Base-by-base conservation (phyloP, 2,329 filamentous ascomycete species). In the Exophiala calicioides region DNA sequence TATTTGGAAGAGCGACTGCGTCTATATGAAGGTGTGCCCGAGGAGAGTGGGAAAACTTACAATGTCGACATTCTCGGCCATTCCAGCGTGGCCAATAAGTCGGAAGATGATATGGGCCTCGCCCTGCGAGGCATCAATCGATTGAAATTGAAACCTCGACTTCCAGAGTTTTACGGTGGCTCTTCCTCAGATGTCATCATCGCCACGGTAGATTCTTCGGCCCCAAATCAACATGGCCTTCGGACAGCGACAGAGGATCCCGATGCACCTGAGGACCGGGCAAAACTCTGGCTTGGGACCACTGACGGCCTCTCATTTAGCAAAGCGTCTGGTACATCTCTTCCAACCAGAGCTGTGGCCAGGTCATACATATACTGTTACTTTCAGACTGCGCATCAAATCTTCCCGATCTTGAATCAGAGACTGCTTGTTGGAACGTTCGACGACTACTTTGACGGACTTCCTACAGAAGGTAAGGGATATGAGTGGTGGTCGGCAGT, bases 81-180 rank as follows among this genome's bases (percentile, higher is more conserved):
- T 2, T n/a, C n/a, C n/a, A n/a, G n/a, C n/a, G n/a, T n/a, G n/a
- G 18, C 32, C 5, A 35, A 29, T 10, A 36, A 44, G 13, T 31
- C 30, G 7, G 47, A 46, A 18, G 42, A 50, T 27, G 41, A 46
- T 19, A 46, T 50, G 47, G 30, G 18, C 21, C 27, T 19, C 4
- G 31, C 42, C 13, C 24, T 50, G 15, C 47, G 42, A 36, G 47
- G 47, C 5, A 43, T 50, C 13, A 46, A 50, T 16, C 41, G 26
- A 21, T 32, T 50, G 31, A 41, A 15, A 10, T 13, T 33, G 12
- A 32, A n/a, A n/a, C 32, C 42, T n/a, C 29, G 23, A 24, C 36
- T 24, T 30, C 47, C 47, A 13, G 47, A 50, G 33, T 50, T 50
- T 29, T 50, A 50, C 21, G 47, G 47, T n/a, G 41, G 29, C 4